Evolutionary conservation across 2,329 filamentous ascomycete species (phyloP), one percentile per base, ranked within the genome.

Genomic region (Monosporascus ibericus): DNA sequence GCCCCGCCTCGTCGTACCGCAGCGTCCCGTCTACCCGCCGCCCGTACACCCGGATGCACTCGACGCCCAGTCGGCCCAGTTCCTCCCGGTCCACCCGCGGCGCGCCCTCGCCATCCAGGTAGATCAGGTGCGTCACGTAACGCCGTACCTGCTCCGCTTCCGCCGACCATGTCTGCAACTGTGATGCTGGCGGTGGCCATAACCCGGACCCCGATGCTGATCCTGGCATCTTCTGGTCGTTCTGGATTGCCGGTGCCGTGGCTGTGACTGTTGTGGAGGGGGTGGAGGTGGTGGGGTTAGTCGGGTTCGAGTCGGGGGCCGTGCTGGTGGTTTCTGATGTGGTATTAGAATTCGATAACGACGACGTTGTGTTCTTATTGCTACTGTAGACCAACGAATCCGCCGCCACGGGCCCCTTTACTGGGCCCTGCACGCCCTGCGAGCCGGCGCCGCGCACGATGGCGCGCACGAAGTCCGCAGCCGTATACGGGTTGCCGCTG

Each of bases 121-220:
- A 87, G 6, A 96, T 77, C 15, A 96, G 68, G 66, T 96, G 92
- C 6, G 87, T 95, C 3, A 96, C 85, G 63, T 94, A 96, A 3
- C 73, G 75, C 25, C 70, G 87, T 6, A 84, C 79, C 1, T 73
- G 64, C 30, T 63, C 58, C 18, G 57, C 58, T 5, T 58, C 52
- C 2, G 58, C 64, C 64, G 0, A 55, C 50, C 1, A 74, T 50
- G 17, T 44, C 47, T 48, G 25, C 6, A 48, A 27, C 42, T 40
- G 8, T 1, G 50, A 24, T 50, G 27, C 27, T 5, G 27, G 27
- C 27, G 27, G 27, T 9, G 30, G 14, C 30, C 30, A 34, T 34
- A 34, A 9, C 9, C 30, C 30, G 30, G 30, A 34, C 30, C 11
- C 30, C 5, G 30, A 34, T 14, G 14, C 30, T 5, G 30, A 34